Conservation (phyloP, 2,329 filamentous ascomycete genomes). For the Cryphonectria radicalis region DNA sequence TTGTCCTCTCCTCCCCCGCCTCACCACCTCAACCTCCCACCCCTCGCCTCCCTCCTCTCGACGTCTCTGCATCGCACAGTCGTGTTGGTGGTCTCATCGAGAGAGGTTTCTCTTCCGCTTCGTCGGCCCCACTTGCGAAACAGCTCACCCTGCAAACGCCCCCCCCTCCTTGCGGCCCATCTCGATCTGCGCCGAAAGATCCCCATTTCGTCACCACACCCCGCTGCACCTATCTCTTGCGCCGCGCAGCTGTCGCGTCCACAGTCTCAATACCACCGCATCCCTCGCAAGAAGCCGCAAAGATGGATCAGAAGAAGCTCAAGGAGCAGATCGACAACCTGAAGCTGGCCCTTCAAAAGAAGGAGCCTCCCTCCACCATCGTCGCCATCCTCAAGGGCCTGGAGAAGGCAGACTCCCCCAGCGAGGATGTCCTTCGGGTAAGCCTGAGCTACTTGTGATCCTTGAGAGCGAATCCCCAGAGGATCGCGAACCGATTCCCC, state of each 20-base stretch:
- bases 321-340: conserved; percentile 77
- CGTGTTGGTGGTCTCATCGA: neutral
- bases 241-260: neutral
- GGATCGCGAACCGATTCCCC: neutral
- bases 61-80: neutral
- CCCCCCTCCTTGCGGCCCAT: neutral
- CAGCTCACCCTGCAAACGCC: neutral
- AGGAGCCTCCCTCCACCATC: conserved; percentile 74
- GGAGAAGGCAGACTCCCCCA: conserved; percentile 79
- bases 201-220: neutral
- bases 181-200: neutral
- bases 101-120: neutral
- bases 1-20: neutral
- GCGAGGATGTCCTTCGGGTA: conserved; percentile 86
- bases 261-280: neutral
- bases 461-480: neutral
- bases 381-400: conserved; percentile 76
- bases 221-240: neutral
- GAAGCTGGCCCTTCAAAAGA: conserved; percentile 75
- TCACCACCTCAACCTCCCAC: neutral
- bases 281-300: conserved; percentile 1
- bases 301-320: conserved; percentile 80
- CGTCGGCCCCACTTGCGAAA: neutral
- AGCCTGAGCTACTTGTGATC: conserved; percentile 36
- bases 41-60: neutral